Conservation (phyloP, 176 grass and related monocot genomes). For the Lolium multiflorum region DNA sequence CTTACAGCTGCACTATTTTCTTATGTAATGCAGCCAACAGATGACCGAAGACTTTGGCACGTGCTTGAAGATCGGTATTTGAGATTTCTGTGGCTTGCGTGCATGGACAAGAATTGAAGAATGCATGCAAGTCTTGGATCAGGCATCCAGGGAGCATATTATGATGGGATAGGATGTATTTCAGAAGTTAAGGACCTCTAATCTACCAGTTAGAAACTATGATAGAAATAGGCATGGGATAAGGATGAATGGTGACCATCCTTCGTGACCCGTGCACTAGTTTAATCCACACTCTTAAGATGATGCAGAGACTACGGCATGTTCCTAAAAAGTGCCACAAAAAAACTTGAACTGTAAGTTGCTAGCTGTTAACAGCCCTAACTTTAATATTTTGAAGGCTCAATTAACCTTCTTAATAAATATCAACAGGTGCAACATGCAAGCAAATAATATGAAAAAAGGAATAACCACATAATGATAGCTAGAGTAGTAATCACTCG, state of each 20-base stretch:
- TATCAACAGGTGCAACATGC: neutral
- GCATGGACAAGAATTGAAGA: conserved; percentile 29
- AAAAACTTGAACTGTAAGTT: conserved; percentile 55
- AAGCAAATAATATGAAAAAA: neutral
- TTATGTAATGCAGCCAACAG: neutral
- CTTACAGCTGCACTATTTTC: conserved; percentile 29
- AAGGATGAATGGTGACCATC: neutral
- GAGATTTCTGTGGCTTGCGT: conserved; percentile 11
- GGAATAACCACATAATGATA: neutral
- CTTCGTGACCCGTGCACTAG: neutral
- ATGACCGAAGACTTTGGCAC: conserved; percentile 19
- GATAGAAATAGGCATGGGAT: conserved; percentile 1
- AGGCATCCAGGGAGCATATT: conserved; percentile 30
- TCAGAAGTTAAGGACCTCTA: neutral
- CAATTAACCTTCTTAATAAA: neutral
- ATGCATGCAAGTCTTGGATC: conserved; percentile 18
- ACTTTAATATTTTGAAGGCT: conserved; percentile 13
- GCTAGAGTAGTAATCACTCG: neutral
- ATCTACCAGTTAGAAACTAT: conserved; percentile 21
- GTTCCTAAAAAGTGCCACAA: conserved; percentile 40
- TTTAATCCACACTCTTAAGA: conserved; percentile 23
- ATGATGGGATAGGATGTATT: neutral
- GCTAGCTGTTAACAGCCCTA: conserved; percentile 30
- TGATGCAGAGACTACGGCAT: neutral
- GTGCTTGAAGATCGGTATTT: conserved; percentile 35